Evolutionary conservation across 495 filamentous ascomycete species (phyloP).

Genomic region (Aspergillus biplanus): DNA sequence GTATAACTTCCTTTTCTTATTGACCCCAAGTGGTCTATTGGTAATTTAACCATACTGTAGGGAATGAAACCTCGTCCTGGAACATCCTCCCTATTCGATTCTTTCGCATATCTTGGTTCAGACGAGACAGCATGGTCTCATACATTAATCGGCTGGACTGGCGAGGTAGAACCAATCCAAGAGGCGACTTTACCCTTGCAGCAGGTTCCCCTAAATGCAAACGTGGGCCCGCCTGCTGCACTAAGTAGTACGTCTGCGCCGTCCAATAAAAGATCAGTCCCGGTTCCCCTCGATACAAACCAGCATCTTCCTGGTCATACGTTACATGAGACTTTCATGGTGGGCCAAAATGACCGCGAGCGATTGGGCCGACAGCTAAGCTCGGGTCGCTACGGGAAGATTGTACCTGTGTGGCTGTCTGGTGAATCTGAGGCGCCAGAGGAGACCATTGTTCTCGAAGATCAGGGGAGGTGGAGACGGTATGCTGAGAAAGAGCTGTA

Average conservation of each 20-base stretch:
- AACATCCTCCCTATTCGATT: slow-evolving; percentile 86
- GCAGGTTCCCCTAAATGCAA: slow-evolving; percentile 36
- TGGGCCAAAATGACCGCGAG: slow-evolving; percentile 66
- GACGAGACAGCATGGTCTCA: slow-evolving; percentile 78
- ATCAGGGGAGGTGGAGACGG: slow-evolving; percentile 80
- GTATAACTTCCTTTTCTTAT: slow-evolving; percentile 46
- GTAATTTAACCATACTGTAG: slow-evolving; percentile 39
- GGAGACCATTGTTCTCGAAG: slow-evolving; percentile 68
- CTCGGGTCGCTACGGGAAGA: slow-evolving; percentile 68
- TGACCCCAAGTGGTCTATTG: background rate
- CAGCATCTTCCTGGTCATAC: slow-evolving; percentile 55
- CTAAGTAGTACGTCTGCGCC: slow-evolving; percentile 27
- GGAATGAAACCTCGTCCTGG: slow-evolving; percentile 76
- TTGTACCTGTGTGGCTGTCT: slow-evolving; percentile 82
- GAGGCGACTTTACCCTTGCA: slow-evolving; percentile 42
- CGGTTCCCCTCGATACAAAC: slow-evolving; percentile 68
- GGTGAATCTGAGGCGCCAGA: slow-evolving; percentile 67
- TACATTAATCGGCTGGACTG: slow-evolving; percentile 89
- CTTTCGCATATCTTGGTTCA: slow-evolving; percentile 81
- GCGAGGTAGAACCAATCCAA: slow-evolving; percentile 69
- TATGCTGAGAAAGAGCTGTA: slow-evolving; percentile 91
- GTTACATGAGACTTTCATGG: slow-evolving; percentile 63
- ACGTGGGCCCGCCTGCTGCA: slow-evolving; percentile 26
- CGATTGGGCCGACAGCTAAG: slow-evolving; percentile 70
- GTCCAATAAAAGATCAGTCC: slow-evolving; percentile 68